phyloP scores from a whole-genome alignment of 2,329 filamentous ascomycete genomes.

The Colletotrichum sansevieriae region DNA sequence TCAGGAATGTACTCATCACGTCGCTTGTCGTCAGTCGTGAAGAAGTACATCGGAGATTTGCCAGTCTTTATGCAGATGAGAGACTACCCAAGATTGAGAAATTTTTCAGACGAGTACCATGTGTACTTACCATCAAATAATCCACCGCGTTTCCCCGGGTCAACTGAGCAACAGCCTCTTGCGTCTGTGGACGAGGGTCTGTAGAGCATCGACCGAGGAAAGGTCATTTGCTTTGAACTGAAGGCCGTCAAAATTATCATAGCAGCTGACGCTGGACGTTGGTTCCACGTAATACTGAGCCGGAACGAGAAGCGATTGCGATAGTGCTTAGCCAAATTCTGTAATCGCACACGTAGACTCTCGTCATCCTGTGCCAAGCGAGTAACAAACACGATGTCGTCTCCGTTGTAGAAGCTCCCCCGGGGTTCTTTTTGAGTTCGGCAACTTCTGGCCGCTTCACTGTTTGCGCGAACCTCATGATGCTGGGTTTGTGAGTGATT shows the following conservation, averaged over 20 bases:
- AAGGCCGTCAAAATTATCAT: slow-evolving; percentile 55
- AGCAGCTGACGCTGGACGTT: slow-evolving; percentile 47
- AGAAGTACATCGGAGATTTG: slow-evolving; percentile 54
- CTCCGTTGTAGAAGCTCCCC: slow-evolving; percentile 50
- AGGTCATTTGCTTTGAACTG: slow-evolving; percentile 51
- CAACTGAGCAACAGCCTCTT: slow-evolving; percentile 56
- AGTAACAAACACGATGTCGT: slow-evolving; percentile 58
- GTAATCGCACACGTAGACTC: slow-evolving; percentile 48
- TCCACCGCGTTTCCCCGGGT: slow-evolving; percentile 58
- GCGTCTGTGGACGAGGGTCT: slow-evolving; percentile 54
- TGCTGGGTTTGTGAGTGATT: slow-evolving; percentile 44
- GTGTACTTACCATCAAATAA: slow-evolving; percentile 39
- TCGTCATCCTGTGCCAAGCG: slow-evolving; percentile 49
- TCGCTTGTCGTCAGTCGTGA: slow-evolving; percentile 45
- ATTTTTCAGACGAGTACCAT: neutral
- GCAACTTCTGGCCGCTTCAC: slow-evolving; percentile 46
- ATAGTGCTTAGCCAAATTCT: slow-evolving; percentile 51
- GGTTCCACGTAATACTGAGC: slow-evolving; percentile 6
- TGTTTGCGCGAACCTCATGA: slow-evolving; percentile 49
- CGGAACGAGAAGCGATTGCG: slow-evolving; percentile 58
- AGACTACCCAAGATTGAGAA: neutral
- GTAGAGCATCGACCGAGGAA: slow-evolving; percentile 43
- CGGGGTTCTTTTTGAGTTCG: slow-evolving; percentile 41
- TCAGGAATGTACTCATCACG: slow-evolving; percentile 51
- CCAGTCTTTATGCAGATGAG: slow-evolving; percentile 47